phyloP scores from a whole-genome alignment of 495 filamentous ascomycete species.

The Cercophora scortea region DNA sequence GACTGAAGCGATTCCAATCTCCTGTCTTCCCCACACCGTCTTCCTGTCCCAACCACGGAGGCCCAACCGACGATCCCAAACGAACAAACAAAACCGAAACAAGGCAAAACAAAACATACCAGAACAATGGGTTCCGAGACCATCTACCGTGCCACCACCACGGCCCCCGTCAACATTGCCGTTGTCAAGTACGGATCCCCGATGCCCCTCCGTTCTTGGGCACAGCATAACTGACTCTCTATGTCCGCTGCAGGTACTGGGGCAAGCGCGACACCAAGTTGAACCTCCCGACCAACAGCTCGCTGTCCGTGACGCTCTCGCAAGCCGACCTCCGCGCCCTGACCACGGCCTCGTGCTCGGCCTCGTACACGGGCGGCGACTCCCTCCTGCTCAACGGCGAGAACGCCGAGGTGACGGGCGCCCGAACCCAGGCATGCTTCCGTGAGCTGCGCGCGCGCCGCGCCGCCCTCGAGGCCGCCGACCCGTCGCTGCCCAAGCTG shows the following conservation, averaged over 20 bases:
- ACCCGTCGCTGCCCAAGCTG: conserved; percentile 69
- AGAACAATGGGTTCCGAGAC: conserved; percentile 39
- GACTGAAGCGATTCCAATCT: too few relatives aligned
- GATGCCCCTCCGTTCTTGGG: neutral
- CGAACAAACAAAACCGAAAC: too few relatives aligned
- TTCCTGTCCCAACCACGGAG: too few relatives aligned
- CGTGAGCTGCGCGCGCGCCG: conserved; percentile 73
- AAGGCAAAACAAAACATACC: too few relatives aligned
- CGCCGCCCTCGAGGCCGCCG: conserved; percentile 57
- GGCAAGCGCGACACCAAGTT: conserved; percentile 88
- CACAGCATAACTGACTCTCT: neutral
- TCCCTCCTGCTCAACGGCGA: conserved; percentile 77
- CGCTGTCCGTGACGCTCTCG: conserved; percentile 89
- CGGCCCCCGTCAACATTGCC: conserved; percentile 96
- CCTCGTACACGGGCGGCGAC: conserved; percentile 58
- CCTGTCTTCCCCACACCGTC: too few relatives aligned
- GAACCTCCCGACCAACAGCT: conserved; percentile 96
- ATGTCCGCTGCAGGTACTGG: conserved; percentile 66
- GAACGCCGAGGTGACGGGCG: conserved; percentile 73
- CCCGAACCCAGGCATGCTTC: conserved; percentile 87
- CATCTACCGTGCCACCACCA: conserved; percentile 87
- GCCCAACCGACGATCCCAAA: too few relatives aligned
- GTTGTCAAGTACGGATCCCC: conserved; percentile 74
- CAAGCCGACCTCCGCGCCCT: conserved; percentile 90
- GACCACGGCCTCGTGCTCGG: conserved; percentile 88